Conservation (phyloP, 176 grass and related monocot genomes). For the Bolboschoenus planiculmis region DNA sequence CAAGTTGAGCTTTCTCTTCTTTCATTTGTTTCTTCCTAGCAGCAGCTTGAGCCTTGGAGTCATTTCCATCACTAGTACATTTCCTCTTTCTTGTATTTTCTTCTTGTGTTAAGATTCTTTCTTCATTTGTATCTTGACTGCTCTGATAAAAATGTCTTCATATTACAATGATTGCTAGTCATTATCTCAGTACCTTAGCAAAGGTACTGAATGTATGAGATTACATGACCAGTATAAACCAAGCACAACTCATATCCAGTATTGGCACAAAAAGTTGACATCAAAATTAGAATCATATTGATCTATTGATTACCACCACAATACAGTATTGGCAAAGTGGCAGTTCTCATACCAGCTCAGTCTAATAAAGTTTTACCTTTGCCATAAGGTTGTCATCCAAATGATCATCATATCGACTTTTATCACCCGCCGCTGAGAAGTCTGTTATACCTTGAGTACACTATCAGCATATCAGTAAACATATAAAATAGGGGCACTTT, state of each 20-base stretch:
- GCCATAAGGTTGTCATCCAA: background rate
- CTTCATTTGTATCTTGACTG: conserved; percentile 12
- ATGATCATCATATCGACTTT: background rate
- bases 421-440: background rate
- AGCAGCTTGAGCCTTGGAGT: conserved; percentile 2
- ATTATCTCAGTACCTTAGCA: background rate
- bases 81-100: background rate
- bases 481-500: background rate
- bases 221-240: background rate
- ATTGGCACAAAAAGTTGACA: background rate
- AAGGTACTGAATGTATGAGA: background rate
- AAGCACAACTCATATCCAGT: background rate
- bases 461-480: background rate
- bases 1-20: conserved; percentile 39
- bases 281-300: background rate
- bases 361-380: background rate
- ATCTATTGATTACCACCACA: background rate
- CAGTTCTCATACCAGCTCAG: background rate
- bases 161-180: background rate
- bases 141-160: background rate
- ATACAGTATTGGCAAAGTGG: background rate
- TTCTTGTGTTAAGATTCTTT: conserved; percentile 16
- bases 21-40: conserved; percentile 27
- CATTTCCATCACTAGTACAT: conserved; percentile 3
- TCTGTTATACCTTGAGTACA: background rate